phyloP scores from a whole-genome alignment of 78 protist genomes.

The Dictyostelium discoideum region dicty_2.7 NC_007090.3:2099001-2099500 shows the following conservation, averaged over 20 bases:
- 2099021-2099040: background rate
- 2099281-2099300: constrained; percentile 74
- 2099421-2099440: background rate
- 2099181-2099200: background rate
- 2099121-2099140: constrained; percentile 15
- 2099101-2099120: constrained; percentile 63
- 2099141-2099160: background rate
- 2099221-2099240: constrained; percentile 49
- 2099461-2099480: background rate
- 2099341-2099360: constrained; percentile 69
- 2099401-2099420: background rate
- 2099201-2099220: background rate
- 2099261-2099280: constrained; percentile 65
- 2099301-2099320: constrained; percentile 64
- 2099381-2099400: background rate
- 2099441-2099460: background rate
- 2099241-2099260: constrained; percentile 80
- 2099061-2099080: constrained; percentile 1
- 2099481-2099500: background rate
- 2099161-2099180: background rate
- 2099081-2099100: constrained; percentile 34
- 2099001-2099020: background rate
- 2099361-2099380: constrained; percentile 65
- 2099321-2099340: constrained; percentile 52
- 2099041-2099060: background rate